Percentiles rank a stretch among this genome's conserved stretches.
Evolutionary conservation across 176 grass and related monocot genomes (phyloP).

Genomic region (Rhynchospora breviuscula): DNA sequence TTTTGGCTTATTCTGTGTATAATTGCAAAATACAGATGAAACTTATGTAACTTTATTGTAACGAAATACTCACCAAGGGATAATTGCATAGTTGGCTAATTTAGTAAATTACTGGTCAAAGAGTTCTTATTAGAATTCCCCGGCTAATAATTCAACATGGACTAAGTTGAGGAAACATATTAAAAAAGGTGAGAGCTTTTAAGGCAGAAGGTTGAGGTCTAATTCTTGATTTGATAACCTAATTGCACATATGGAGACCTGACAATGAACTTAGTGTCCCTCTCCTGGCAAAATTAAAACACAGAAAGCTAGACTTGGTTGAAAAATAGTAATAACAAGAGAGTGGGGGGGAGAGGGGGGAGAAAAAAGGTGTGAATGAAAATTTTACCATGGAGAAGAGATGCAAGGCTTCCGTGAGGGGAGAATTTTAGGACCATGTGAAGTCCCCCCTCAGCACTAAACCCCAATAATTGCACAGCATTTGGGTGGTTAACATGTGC

Average conservation of each 20-base stretch:
- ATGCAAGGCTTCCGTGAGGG: constrained; percentile 90
- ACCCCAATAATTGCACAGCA: constrained; percentile 92
- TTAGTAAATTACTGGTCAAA: too few relatives aligned
- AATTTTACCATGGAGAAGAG: constrained; percentile 81
- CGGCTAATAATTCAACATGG: too few relatives aligned
- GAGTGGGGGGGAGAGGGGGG: neutral
- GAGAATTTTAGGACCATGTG: constrained; percentile 91
- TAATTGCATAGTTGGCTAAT: too few relatives aligned
- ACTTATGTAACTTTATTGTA: too few relatives aligned
- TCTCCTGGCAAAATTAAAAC: neutral
- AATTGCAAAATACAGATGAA: too few relatives aligned
- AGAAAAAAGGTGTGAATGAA: neutral
- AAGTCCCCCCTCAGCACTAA: constrained; percentile 77
- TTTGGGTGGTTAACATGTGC: constrained; percentile 98
- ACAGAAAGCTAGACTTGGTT: neutral
- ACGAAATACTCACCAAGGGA: too few relatives aligned
- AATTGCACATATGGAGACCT: neutral
- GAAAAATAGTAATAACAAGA: neutral
- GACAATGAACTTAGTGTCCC: neutral
- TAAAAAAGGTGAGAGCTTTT: neutral
- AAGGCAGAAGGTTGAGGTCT: neutral
- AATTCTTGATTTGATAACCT: neutral
- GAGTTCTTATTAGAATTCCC: too few relatives aligned
- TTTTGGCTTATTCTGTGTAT: too few relatives aligned
- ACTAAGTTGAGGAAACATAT: too few relatives aligned